These are phyloP conservation scores for Geotrichum reessii DNA, from an alignment of 1,139 yeast species.

Conservation along the genomic window DNA sequence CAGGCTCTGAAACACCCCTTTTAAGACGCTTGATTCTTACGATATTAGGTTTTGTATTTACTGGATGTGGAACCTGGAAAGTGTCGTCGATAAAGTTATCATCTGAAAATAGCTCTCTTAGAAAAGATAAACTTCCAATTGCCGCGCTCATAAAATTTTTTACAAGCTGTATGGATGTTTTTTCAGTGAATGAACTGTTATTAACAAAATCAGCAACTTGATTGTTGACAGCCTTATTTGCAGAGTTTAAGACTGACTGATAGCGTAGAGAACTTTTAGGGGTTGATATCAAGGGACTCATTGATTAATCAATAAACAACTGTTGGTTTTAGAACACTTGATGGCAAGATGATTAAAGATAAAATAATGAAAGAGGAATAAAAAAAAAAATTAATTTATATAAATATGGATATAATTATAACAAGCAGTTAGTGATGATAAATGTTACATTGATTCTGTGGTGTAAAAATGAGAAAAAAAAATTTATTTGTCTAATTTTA, in stretches of 20 bases:
- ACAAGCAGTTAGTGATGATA: not conserved
- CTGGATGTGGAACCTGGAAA: conserved; percentile 7
- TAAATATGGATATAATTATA: not conserved
- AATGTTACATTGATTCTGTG: not conserved
- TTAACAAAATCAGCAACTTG: not conserved
- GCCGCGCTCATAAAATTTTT: conserved; percentile 16
- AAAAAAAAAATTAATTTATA: too few relatives aligned
- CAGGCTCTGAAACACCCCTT: conserved; percentile 12
- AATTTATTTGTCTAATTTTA: not conserved
- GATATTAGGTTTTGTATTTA: conserved; percentile 5
- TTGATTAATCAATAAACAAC: too few relatives aligned
- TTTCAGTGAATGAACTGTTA: conserved; percentile 13
- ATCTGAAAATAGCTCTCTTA: conserved; percentile 16
- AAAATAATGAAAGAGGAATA: too few relatives aligned
- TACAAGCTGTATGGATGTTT: conserved; percentile 13
- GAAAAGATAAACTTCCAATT: conserved; percentile 17
- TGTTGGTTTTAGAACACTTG: not conserved
- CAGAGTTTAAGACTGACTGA: conserved; percentile 1
- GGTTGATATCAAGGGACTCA: not conserved
- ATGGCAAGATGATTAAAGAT: not conserved
- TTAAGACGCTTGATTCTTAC: conserved; percentile 18
- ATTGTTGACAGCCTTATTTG: not conserved
- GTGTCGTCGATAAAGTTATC: conserved; percentile 16
- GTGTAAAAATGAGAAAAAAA: not conserved
- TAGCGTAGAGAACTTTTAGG: conserved; percentile 4